phyloP scores from a whole-genome alignment of 768 basidiomycete genomes.

The Tricholoma hemisulphureum region DNA sequence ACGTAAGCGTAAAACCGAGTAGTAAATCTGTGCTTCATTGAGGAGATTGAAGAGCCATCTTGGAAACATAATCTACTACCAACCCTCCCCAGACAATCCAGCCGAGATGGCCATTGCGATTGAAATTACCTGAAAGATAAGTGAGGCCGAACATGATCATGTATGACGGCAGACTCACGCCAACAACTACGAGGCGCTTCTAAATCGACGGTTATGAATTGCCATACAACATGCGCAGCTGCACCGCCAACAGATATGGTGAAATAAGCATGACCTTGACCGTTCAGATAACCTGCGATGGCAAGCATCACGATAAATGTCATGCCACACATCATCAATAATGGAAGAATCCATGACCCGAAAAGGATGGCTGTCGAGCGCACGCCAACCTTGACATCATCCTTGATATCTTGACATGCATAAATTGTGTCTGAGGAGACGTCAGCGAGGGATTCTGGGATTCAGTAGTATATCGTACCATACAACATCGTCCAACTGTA shows the following conservation, averaged over 20 bases:
- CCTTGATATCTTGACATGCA: conserved; percentile 75
- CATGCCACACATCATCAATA: conserved; percentile 52
- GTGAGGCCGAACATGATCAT: background rate
- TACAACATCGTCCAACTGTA: conserved; percentile 51
- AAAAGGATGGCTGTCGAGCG: conserved; percentile 76
- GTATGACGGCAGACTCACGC: conserved; percentile 28
- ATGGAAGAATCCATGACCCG: conserved; percentile 54
- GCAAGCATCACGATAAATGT: conserved; percentile 52
- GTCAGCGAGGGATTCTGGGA: background rate
- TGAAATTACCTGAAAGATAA: conserved; percentile 39
- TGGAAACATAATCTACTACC: conserved; percentile 35
- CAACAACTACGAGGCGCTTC: conserved; percentile 47
- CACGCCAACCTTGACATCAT: conserved; percentile 71
- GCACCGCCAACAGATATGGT: conserved; percentile 46
- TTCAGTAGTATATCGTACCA: conserved; percentile 28
- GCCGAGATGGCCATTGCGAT: conserved; percentile 45
- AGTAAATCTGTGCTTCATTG: background rate
- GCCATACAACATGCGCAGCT: conserved; percentile 44
- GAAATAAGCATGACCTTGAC: conserved; percentile 49
- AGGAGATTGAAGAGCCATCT: background rate
- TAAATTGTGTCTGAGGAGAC: conserved; percentile 38
- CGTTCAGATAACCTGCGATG: conserved; percentile 52
- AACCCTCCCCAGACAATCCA: conserved; percentile 48
- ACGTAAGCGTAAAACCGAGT: no score
- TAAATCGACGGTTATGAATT: conserved; percentile 43